Percentiles rank a stretch among this genome's conserved stretches.
These are phyloP conservation scores for Irpex sp. DNA, from an alignment of 1,284 basidiomycete genomes.

Conservation along the genomic window DNA sequence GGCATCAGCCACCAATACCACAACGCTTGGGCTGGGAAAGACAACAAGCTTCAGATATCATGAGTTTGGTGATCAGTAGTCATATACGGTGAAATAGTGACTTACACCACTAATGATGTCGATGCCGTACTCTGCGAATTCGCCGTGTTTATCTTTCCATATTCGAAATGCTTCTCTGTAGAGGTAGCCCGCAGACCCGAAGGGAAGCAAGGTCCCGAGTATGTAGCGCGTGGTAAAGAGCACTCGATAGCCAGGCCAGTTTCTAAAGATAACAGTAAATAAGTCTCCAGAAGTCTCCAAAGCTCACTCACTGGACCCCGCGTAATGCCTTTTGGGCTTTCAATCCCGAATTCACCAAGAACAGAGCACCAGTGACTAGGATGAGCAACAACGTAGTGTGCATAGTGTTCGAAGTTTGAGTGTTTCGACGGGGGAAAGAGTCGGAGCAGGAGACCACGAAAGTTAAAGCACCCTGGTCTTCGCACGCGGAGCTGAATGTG, in stretches of 20 bases:
- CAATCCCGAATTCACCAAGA: neutral
- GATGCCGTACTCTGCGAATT: constrained; percentile 8
- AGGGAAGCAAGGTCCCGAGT: neutral
- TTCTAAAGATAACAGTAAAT: neutral
- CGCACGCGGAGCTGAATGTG: too few species aligned
- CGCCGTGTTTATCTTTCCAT: constrained; percentile 5
- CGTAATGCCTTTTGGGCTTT: neutral
- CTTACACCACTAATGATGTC: constrained; percentile 13
- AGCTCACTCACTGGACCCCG: neutral
- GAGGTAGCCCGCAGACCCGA: neutral
- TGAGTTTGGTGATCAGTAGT: neutral
- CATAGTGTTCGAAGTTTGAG: neutral
- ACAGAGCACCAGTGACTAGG: neutral
- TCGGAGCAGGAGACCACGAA: too few species aligned
- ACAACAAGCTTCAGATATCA: constrained; percentile 2
- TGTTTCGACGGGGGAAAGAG: too few species aligned
- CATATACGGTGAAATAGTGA: neutral
- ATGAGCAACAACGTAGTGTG: neutral
- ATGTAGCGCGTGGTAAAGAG: constrained; percentile 2
- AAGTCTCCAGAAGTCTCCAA: neutral
- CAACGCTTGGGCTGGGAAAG: neutral
- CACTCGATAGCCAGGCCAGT: constrained; percentile 7
- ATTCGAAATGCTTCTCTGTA: neutral
- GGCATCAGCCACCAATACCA: neutral
- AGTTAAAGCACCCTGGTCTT: too few species aligned